Evolutionary conservation across 192 early-diverging fungal genomes (phyloP), one percentile per base, ranked within the genome.

Genomic region (Coemansia sp.): DNA sequence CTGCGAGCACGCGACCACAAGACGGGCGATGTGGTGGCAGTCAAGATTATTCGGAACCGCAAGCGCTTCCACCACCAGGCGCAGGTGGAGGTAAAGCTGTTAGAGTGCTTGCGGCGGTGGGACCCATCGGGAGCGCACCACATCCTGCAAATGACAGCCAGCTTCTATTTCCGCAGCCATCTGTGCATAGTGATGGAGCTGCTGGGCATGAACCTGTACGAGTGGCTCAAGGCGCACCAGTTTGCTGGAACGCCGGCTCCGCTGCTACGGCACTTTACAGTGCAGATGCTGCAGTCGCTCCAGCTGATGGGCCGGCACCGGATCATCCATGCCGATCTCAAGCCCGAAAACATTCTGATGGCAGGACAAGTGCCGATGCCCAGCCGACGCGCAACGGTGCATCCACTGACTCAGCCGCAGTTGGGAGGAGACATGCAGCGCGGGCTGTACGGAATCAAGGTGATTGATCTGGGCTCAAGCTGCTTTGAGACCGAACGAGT

Each of bases 381-480:
- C 4, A 53, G 60, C 28, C 76, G 69, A 14, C 64, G 76, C 12
- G 59, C 58, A 4, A 56, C 67, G 39, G 53, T 63, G 0, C 76
- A 78, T 23, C 76, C 76, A 10, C 51, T 78, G 56, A 54, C 45
- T 16, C 54, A 64, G 41, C 64, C 64, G 56, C 76, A 71, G 65
- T 65, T 78, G 11, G 36, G 43, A 2, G 45, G 38, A 12, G 76
- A 79, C 34, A 64, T 72, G 38, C 55, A 62, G 40, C 66, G 71
- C 28, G 71, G 71, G 5, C 38, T 53, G 9, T 86, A 84, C 42
- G 81, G 77, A 23, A 92, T 98, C 73, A 98, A 98, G 81, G 93
- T 98, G 14, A 98, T 98, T 76, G 96, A 98, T 70, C 94, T 98
- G 62, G 96, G 96, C 31, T 92, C 89, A 57, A 92, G 89, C 70